Conservation (phyloP, 768 basidiomycete genomes). For the Lentinula sp. region DNA sequence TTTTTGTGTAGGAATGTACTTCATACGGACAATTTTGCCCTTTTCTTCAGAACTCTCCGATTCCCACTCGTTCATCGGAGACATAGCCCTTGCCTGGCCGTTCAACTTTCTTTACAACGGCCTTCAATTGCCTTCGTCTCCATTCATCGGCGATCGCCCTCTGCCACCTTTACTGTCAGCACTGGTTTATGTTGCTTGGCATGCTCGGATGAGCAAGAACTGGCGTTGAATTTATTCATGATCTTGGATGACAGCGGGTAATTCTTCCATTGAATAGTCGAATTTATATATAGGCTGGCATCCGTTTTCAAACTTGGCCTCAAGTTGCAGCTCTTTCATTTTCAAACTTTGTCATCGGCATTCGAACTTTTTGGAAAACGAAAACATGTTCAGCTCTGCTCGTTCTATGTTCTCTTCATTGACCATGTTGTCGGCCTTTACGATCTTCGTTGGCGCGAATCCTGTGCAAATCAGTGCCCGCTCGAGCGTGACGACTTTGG, state of each 20-base stretch:
- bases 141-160: not conserved
- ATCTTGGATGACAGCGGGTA: too few relatives aligned
- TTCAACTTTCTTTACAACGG: not conserved
- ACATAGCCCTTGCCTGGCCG: not conserved
- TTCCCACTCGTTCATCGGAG: not conserved
- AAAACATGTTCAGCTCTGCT: not conserved
- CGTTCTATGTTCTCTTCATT: not conserved
- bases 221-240: not conserved
- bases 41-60: not conserved
- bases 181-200: not conserved
- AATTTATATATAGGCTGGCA: too few relatives aligned
- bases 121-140: not conserved
- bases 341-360: not conserved
- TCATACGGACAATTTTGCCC: not conserved
- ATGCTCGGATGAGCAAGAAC: not conserved
- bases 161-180: not conserved
- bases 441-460: not conserved
- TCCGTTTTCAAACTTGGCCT: not conserved
- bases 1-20: not conserved
- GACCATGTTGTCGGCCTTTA: not conserved
- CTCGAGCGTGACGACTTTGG: slow-evolving; percentile 9
- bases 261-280: too few relatives aligned
- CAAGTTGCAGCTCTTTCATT: not conserved
- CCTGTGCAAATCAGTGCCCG: not conserved
- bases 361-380: too few relatives aligned